These are phyloP conservation scores for Boletus subparvulus DNA, from an alignment of 768 basidiomycete genomes.

Conservation along the genomic window DNA sequence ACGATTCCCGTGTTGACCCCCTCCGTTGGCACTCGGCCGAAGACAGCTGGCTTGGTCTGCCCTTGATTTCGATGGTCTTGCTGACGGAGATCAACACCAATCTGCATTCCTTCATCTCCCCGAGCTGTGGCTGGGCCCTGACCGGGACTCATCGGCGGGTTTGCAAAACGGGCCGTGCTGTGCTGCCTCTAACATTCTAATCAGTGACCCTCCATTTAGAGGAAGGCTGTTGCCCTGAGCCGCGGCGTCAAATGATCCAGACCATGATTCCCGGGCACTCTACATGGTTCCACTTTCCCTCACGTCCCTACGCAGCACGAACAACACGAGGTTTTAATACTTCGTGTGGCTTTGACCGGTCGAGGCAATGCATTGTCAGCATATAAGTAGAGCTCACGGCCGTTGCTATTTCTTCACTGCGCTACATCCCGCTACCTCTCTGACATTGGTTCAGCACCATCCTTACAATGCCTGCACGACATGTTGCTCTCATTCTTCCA, in stretches of 20 bases:
- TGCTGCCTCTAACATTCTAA: conserved; percentile 31
- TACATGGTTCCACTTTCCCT: conserved; percentile 27
- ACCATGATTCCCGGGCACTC: conserved; percentile 31
- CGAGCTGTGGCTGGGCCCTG: conserved; percentile 22
- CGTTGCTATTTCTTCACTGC: conserved; percentile 20
- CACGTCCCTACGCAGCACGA: conserved; percentile 32
- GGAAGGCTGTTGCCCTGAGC: conserved; percentile 34
- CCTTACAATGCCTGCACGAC: conserved; percentile 26
- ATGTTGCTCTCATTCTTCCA: conserved; percentile 33
- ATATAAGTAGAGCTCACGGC: conserved; percentile 29
- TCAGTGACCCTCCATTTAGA: conserved; percentile 27
- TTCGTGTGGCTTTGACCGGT: conserved; percentile 21
- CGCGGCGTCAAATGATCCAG: conserved; percentile 33
- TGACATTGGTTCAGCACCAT: conserved; percentile 4
- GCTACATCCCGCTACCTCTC: conserved; percentile 14
- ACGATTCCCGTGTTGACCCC: conserved; percentile 7
- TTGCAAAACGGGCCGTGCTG: conserved; percentile 24
- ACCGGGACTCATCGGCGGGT: conserved; percentile 9
- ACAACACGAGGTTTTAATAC: conserved; percentile 36
- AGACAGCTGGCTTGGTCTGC: conserved; percentile 1
- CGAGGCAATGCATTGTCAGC: conserved; percentile 31
- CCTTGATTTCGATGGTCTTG: conserved; percentile 4
- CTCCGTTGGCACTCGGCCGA: not conserved
- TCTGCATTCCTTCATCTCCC: conserved; percentile 11
- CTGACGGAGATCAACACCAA: conserved; percentile 6